Evolutionary conservation across 805 yeast species (phyloP).

Genomic region (Candida cerambycidarum): DNA sequence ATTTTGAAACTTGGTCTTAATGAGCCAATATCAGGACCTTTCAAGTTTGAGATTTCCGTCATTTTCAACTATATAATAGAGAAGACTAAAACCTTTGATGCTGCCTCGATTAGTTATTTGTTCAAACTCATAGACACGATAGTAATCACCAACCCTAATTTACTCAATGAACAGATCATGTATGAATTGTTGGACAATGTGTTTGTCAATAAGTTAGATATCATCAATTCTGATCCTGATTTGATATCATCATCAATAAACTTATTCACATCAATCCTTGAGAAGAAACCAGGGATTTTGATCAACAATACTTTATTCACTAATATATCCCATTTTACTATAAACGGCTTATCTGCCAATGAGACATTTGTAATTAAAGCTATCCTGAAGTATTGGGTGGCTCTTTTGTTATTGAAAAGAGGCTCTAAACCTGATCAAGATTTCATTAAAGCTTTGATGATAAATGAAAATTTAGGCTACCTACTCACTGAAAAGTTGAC

Average conservation of each 20-base stretch:
- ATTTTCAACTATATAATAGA: conserved; percentile 40
- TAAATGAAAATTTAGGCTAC: conserved; percentile 20
- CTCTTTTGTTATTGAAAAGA: conserved; percentile 44
- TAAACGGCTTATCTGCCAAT: conserved; percentile 42
- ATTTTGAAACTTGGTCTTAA: conserved; percentile 64
- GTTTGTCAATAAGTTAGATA: conserved; percentile 33
- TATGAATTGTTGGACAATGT: conserved; percentile 38
- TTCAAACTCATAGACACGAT: conserved; percentile 47
- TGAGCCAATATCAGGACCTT: conserved; percentile 67
- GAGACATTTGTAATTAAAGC: conserved; percentile 59
- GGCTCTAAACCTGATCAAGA: conserved; percentile 46
- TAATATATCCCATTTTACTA: conserved; percentile 26
- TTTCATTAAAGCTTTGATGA: conserved; percentile 18
- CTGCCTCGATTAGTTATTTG: conserved; percentile 41
- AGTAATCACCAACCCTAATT: conserved; percentile 35
- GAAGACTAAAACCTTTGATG: conserved; percentile 29
- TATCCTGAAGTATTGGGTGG: conserved; percentile 55
- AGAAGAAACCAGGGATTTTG: conserved; percentile 46
- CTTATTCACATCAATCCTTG: conserved; percentile 51
- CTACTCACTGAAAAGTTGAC: conserved; percentile 27
- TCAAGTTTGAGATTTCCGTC: conserved; percentile 47
- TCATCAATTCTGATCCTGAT: conserved; percentile 58
- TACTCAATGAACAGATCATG: conserved; percentile 29
- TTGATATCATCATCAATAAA: conserved; percentile 50
- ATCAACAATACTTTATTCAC: conserved; percentile 30